A percentile compares a stretch with the other conserved stretches of the same genome.
These are phyloP conservation scores for Cochlearia excelsa DNA, from an alignment of 345 rosid species.

Conservation along the genomic window DNA sequence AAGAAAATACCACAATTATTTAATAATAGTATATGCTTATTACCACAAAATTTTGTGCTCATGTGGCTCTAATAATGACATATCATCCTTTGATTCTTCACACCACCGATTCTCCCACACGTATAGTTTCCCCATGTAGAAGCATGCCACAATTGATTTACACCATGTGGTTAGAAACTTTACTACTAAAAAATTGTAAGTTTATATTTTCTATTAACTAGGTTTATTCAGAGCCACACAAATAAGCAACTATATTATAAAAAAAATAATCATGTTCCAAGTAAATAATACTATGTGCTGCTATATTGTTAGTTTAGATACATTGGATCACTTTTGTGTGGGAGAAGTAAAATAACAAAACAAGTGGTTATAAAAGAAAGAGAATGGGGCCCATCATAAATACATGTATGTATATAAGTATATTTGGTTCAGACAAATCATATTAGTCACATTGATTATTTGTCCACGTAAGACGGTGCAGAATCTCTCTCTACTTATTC, in stretches of 20 bases:
- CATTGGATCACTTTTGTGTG: conserved; percentile 20
- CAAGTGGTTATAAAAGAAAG: conserved; percentile 28
- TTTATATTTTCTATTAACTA: background rate
- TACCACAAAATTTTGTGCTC: conserved; percentile 7
- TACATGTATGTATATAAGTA: no score
- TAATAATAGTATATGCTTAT: no score
- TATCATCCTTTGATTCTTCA: conserved; percentile 36
- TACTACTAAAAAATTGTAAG: background rate
- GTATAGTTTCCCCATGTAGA: conserved; percentile 14
- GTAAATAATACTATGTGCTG: no score
- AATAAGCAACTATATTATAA: background rate
- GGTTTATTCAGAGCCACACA: conserved; percentile 5
- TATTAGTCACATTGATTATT: no score
- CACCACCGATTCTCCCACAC: conserved; percentile 26
- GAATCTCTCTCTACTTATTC: conserved; percentile 35
- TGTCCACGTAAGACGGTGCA: conserved; percentile 30
- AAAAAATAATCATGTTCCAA: background rate
- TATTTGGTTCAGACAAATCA: no score
- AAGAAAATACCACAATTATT: background rate
- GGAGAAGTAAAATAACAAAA: conserved; percentile 27
- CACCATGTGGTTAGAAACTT: conserved; percentile 10
- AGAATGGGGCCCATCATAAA: no score
- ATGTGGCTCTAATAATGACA: conserved; percentile 32
- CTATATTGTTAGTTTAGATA: background rate
- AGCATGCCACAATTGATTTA: conserved; percentile 11